phyloP scores from a whole-genome alignment of 805 yeast species.

The Jamesozyma hellenica region DNA sequence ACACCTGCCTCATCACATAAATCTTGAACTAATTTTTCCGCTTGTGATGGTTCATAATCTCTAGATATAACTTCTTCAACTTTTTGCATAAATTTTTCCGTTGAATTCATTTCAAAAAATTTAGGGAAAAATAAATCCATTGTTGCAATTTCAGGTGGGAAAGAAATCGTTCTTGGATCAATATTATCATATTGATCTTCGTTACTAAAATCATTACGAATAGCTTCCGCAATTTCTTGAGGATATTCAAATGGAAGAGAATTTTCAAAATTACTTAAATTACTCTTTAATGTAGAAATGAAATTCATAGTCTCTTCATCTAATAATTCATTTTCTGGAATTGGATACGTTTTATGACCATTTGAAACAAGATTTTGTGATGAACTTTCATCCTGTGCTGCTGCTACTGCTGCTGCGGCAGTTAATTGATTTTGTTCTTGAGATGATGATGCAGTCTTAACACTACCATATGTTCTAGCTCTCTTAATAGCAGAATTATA shows the following conservation, averaged over 20 bases:
- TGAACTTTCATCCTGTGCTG: constrained; percentile 15
- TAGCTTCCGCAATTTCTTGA: constrained; percentile 28
- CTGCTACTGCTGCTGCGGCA: constrained; percentile 24
- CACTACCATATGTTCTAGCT: constrained; percentile 7
- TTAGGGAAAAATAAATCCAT: constrained; percentile 26
- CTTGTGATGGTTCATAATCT: constrained; percentile 34
- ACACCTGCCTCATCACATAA: constrained; percentile 36
- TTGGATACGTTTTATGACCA: constrained; percentile 19
- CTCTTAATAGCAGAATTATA: constrained; percentile 22
- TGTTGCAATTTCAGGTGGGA: constrained; percentile 29
- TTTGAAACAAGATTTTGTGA: constrained; percentile 4
- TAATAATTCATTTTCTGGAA: constrained; percentile 30
- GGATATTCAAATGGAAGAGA: constrained; percentile 26
- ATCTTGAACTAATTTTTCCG: constrained; percentile 34
- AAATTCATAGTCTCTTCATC: constrained; percentile 31
- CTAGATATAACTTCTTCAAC: constrained; percentile 33
- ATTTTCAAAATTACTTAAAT: constrained; percentile 19
- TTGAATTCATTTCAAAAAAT: constrained; percentile 23
- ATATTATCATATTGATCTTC: constrained; percentile 25
- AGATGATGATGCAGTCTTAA: constrained; percentile 21
- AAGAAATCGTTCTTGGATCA: constrained; percentile 23
- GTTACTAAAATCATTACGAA: constrained; percentile 23
- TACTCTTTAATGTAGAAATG: constrained; percentile 25
- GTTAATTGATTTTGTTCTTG: not conserved
- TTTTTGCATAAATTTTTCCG: constrained; percentile 28